A percentile compares a stretch with the other conserved stretches of the same genome.
These are phyloP conservation scores for Fragaria nilgerrensis DNA, from an alignment of 306 rosid genomes.

Conservation along the genomic window DNA sequence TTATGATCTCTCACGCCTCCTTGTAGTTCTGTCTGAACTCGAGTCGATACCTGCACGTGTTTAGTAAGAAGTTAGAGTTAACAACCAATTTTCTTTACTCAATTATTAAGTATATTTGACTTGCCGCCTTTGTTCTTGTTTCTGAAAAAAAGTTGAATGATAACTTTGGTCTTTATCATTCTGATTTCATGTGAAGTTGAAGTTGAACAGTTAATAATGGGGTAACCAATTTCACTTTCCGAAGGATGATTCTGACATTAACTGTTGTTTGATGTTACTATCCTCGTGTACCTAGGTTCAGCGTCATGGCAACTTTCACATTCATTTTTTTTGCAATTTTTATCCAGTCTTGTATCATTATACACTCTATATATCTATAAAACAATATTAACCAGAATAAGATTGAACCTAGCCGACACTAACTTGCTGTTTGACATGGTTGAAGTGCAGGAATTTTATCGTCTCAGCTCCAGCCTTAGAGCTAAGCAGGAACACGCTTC, in stretches of 20 bases:
- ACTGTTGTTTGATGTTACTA: not conserved
- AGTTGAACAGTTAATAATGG: not conserved
- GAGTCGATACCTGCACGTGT: not conserved
- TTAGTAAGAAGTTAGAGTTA: not conserved
- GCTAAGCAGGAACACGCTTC: conserved; percentile 96
- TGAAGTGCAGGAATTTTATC: conserved; percentile 94
- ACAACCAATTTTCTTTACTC: not conserved
- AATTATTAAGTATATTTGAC: not conserved
- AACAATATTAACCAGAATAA: not conserved
- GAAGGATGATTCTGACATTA: not conserved
- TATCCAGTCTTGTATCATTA: not conserved
- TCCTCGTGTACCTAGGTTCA: not conserved
- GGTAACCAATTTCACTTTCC: not conserved
- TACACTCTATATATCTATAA: not conserved
- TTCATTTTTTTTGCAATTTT: not conserved
- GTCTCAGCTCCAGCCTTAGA: conserved; percentile 80
- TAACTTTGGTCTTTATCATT: not conserved
- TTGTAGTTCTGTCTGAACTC: not conserved
- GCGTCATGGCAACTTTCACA: not conserved
- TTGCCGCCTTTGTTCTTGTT: not conserved
- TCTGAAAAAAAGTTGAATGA: not conserved
- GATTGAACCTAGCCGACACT: conserved; percentile 26
- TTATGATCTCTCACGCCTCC: conserved; percentile 9
- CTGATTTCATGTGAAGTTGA: not conserved
- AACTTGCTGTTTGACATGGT: conserved; percentile 38